Conservation (phyloP, 768 basidiomycete species). For the Leccinum subgranulosum region DNA sequence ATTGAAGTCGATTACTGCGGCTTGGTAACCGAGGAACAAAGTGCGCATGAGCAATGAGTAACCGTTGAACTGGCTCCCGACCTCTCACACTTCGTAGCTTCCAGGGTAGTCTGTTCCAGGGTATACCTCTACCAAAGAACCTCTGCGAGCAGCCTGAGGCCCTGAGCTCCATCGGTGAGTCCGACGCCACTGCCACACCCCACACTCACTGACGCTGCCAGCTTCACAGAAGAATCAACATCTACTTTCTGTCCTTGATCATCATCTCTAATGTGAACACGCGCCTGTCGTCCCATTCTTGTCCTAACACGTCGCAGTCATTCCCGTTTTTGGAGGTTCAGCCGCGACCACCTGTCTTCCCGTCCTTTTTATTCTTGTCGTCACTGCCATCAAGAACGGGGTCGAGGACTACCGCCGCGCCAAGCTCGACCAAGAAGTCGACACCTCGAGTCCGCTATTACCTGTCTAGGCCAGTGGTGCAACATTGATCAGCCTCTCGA, state of each 20-base stretch:
- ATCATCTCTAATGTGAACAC: conserved; percentile 69
- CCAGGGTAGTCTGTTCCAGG: too few relatives aligned
- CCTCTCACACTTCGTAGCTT: too few relatives aligned
- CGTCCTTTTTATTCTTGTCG: conserved; percentile 77
- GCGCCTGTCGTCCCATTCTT: not conserved
- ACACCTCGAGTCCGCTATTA: conserved; percentile 77
- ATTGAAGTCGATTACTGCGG: too few relatives aligned
- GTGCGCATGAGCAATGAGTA: conserved; percentile 91
- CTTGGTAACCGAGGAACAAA: too few relatives aligned
- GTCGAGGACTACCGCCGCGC: conserved; percentile 93
- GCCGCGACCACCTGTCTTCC: conserved; percentile 83
- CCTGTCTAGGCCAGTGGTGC: conserved; percentile 83
- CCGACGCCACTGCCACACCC: not conserved
- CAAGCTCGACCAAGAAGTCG: conserved; percentile 85
- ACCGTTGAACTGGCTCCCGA: too few relatives aligned
- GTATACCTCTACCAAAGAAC: conserved; percentile 92
- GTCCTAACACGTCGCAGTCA: conserved; percentile 47
- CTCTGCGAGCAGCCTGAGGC: conserved; percentile 94
- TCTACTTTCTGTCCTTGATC: conserved; percentile 87
- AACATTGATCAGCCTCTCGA: conserved; percentile 88
- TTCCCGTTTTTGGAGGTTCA: conserved; percentile 86
- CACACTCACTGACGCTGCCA: not conserved
- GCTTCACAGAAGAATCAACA: conserved; percentile 71
- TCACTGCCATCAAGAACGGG: conserved; percentile 94
- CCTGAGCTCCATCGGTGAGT: conserved; percentile 76